Evolutionary conservation across 73 alveolate species (phyloP).

Genomic region (Effrenium voratum): DNA sequence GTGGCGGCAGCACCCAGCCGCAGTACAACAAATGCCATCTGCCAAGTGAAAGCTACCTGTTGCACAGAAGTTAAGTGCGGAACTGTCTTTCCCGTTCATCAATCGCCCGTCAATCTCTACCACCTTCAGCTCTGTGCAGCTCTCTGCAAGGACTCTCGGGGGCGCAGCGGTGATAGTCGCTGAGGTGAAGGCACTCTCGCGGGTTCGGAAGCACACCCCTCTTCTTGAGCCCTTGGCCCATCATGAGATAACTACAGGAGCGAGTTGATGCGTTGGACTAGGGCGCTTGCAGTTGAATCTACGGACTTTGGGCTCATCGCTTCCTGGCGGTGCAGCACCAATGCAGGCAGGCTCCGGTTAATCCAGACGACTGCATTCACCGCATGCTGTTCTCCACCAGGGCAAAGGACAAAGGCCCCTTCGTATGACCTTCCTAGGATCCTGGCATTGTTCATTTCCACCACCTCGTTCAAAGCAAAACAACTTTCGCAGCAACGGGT

Average conservation of each 20-base stretch:
- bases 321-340: too few species aligned
- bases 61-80: neutral
- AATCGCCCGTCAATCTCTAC: conserved; percentile 84
- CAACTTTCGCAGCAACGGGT: too few species aligned
- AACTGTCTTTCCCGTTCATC: neutral
- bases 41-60: neutral
- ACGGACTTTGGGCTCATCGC: conserved; percentile 59
- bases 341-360: too few species aligned
- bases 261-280: neutral
- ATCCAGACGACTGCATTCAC: too few species aligned
- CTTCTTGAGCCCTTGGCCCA: conserved; percentile 74
- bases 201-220: conserved; percentile 70
- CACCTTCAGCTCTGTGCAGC: too few species aligned
- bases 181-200: conserved; percentile 28
- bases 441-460: too few species aligned
- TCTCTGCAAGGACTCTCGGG: too few species aligned
- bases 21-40: neutral
- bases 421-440: too few species aligned
- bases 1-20: neutral
- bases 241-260: neutral
- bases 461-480: too few species aligned
- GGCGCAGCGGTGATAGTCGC: too few species aligned
- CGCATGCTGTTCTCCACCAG: too few species aligned
- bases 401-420: too few species aligned
- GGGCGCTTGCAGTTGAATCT: conserved; percentile 45